Conservation (phyloP, 306 rosid species). For the Medicago arabica region DNA sequence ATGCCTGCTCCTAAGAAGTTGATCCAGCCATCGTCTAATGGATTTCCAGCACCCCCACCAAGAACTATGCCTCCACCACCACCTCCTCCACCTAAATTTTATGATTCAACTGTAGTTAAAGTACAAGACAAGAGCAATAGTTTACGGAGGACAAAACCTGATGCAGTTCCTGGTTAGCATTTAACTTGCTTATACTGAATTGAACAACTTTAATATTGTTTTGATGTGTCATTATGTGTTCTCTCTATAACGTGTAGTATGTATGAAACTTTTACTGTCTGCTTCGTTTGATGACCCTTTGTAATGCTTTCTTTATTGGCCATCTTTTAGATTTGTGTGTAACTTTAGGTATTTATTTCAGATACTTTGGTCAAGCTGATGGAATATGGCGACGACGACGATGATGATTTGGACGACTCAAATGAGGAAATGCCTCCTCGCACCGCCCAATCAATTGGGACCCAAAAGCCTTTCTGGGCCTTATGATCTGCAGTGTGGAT, state of each 20-base stretch:
- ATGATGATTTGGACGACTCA: constrained; percentile 71
- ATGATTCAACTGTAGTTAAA: constrained; percentile 46
- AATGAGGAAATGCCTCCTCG: constrained; percentile 51
- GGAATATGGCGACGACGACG: constrained; percentile 98
- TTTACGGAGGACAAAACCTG: constrained; percentile 49
- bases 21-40: constrained; percentile 53
- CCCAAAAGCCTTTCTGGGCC: constrained; percentile 92
- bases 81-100: constrained; percentile 71
- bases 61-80: constrained; percentile 70
- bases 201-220: constrained; percentile 18
- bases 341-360: constrained; percentile 45
- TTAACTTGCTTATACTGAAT: constrained; percentile 15
- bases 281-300: constrained; percentile 12
- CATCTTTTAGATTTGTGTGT: constrained; percentile 33
- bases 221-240: constrained; percentile 16
- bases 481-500: constrained; percentile 51
- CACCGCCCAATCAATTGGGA: constrained; percentile 42
- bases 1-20: constrained; percentile 90
- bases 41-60: constrained; percentile 61
- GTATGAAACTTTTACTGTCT: constrained; percentile 6
- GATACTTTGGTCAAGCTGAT: constrained; percentile 87
- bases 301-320: constrained; percentile 2
- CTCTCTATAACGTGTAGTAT: neutral
- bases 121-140: constrained; percentile 53
- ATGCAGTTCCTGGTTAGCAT: constrained; percentile 75